These are phyloP conservation scores for Aspergillus panamensis DNA, from an alignment of 495 filamentous ascomycete genomes.

Conservation along the genomic window DNA sequence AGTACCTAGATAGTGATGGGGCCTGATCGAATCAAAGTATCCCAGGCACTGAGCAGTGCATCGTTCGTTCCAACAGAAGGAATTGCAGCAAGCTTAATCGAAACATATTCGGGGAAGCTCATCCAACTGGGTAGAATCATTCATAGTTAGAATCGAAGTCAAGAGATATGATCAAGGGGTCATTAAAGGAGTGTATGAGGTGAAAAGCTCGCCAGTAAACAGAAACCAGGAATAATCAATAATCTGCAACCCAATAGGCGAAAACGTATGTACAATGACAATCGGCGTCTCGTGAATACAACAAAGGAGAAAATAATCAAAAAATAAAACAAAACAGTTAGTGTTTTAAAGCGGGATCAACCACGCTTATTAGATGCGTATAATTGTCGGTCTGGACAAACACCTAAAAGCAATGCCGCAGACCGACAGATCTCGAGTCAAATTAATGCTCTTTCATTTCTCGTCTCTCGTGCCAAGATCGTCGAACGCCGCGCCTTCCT, in stretches of 20 bases:
- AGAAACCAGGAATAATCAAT: constrained; percentile 3
- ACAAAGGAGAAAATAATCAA: constrained; percentile 20
- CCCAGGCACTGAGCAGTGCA: no score
- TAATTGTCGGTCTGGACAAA: constrained; percentile 16
- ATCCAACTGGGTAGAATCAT: background rate
- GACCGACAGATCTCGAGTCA: constrained; percentile 21
- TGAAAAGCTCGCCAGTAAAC: constrained; percentile 2
- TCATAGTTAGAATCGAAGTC: background rate
- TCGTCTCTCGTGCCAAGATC: constrained; percentile 40
- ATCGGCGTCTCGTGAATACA: constrained; percentile 6
- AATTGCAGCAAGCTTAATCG: no score
- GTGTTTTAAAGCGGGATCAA: constrained; percentile 22
- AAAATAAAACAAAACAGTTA: constrained; percentile 17
- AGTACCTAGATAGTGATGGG: no score
- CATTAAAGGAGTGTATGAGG: constrained; percentile 15
- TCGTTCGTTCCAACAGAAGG: no score
- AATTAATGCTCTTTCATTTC: constrained; percentile 33
- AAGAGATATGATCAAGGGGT: constrained; percentile 4
- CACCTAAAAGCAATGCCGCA: constrained; percentile 3
- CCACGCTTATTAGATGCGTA: constrained; percentile 25
- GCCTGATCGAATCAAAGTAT: no score
- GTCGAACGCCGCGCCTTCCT: constrained; percentile 36
- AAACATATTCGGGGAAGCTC: no score
- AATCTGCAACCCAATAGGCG: constrained; percentile 13
- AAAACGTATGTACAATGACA: constrained; percentile 20